phyloP scores from a whole-genome alignment of 495 filamentous ascomycete species.

The Annulohypoxylon moriforme region DNA sequence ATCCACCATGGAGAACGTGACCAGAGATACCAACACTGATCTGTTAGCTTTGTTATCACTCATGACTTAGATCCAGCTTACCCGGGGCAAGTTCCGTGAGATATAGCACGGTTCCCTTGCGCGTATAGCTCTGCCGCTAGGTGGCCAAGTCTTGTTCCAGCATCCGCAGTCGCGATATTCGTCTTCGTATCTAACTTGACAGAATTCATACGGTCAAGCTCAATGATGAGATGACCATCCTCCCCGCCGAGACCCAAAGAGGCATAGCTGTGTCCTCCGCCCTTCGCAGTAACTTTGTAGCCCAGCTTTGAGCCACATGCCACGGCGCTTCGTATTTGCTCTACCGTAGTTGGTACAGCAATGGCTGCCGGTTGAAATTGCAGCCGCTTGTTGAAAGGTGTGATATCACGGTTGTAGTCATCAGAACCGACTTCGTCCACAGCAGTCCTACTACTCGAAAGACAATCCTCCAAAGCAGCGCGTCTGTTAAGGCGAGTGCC shows the following conservation, averaged over 20 bases:
- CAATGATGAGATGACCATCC: conserved; percentile 59
- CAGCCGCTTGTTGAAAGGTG: conserved; percentile 56
- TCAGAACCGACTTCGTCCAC: conserved; percentile 49
- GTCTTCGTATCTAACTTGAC: conserved; percentile 55
- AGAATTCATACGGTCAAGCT: conserved; percentile 57
- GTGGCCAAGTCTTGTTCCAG: conserved; percentile 56
- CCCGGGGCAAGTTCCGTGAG: conserved; percentile 61
- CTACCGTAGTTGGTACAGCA: conserved; percentile 53
- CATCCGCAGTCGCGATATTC: conserved; percentile 54
- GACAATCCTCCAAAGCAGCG: conserved; percentile 56
- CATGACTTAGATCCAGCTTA: conserved; percentile 33
- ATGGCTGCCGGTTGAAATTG: conserved; percentile 55
- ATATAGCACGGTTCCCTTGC: conserved; percentile 57
- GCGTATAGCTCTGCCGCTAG: conserved; percentile 52
- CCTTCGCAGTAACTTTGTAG: conserved; percentile 57
- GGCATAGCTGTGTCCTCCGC: conserved; percentile 61
- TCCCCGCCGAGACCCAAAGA: conserved; percentile 60
- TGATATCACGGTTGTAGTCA: conserved; percentile 54
- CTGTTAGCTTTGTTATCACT: conserved; percentile 18
- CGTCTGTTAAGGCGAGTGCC: conserved; percentile 40
- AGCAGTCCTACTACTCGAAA: conserved; percentile 49
- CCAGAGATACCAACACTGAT: conserved; percentile 58
- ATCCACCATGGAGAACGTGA: conserved; percentile 59
- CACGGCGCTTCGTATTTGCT: conserved; percentile 57
- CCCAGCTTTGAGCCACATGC: conserved; percentile 55